Evolutionary conservation across 2,329 filamentous ascomycete genomes (phyloP), one percentile per base, ranked within the genome.

Genomic region (Penicillium decumbens): DNA sequence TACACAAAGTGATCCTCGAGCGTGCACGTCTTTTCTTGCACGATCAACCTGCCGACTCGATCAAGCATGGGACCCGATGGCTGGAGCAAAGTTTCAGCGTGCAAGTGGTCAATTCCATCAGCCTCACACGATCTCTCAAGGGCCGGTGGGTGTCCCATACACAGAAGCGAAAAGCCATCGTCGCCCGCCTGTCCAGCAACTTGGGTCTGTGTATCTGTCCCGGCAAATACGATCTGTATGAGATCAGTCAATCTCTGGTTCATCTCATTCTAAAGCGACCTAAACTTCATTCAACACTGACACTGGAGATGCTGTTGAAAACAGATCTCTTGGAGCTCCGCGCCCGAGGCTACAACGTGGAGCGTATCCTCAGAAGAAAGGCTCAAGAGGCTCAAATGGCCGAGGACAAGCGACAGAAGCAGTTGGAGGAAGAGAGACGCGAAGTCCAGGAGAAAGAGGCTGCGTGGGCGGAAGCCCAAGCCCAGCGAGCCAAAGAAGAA

Each of bases 341-440:
- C 61, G 83, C 84, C 52, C 89, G 93, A 56, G 93, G 93, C 1
- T 97, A 96, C 76, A 97, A 98, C 59, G 93, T 98, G 33, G 89
- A 96, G 64, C 86, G 93, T 43, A 97, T 98, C 54, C 77, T 98
- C 20, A 83, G 89, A 32, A 86, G 86, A 46, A 95, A 95, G 72
- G 89, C 87, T 18, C 88, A 88, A 2, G 90, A 97, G 68, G 88
- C 89, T 5, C 82, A 88, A 45, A 84, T 97, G 56, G 90, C 89
- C 0, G 91, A 96, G 64, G 87, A 88, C 61, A 84, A 89, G 66
- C 81, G 88, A 42, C 84, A 86, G 62, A 85, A 85, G 62, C 64
- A 87, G 30, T 69, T 90, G 5, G 86, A 88, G 54, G 81, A 82
- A 41, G 89, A 95, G 63, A 81, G 85, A 56, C 80, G 82, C 63